Evolutionary conservation across 1,139 yeast species (phyloP).

Genomic region (Diutina ranongensis): DNA sequence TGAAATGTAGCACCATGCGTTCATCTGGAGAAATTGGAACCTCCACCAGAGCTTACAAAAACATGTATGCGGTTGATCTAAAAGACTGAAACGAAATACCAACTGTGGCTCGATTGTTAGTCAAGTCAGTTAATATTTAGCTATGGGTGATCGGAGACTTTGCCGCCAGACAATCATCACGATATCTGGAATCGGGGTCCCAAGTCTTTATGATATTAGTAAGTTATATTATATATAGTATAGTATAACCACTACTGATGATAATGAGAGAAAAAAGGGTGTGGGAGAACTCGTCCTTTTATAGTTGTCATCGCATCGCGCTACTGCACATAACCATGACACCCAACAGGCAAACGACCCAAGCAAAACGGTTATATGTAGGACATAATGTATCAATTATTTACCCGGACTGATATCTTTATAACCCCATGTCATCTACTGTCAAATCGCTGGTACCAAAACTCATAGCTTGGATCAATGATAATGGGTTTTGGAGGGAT

Average conservation of each 20-base stretch:
- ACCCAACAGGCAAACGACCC: neutral
- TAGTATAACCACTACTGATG: conserved; percentile 72
- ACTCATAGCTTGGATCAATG: neutral
- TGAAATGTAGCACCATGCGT: conserved; percentile 37
- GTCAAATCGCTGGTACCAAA: neutral
- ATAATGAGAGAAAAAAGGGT: conserved; percentile 12
- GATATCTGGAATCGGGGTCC: conserved; percentile 22
- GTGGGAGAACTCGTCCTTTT: conserved; percentile 9
- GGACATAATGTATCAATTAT: neutral
- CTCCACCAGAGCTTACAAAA: conserved; percentile 12
- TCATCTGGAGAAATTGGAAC: conserved; percentile 22
- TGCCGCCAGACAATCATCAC: conserved; percentile 19
- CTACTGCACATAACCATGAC: neutral
- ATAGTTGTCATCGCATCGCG: conserved; percentile 6
- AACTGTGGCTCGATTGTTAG: conserved; percentile 54
- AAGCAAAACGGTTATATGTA: neutral
- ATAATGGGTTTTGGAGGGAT: conserved; percentile 4
- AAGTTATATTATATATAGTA: conserved; percentile 44
- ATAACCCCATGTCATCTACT: conserved; percentile 3
- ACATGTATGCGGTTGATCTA: conserved; percentile 35
- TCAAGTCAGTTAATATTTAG: conserved; percentile 47
- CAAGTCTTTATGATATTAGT: conserved; percentile 43
- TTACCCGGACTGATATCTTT: neutral
- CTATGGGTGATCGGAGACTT: conserved; percentile 27
- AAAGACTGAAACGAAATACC: conserved; percentile 70